These are phyloP conservation scores for Colletotrichum sp. DNA, from an alignment of 2,329 filamentous ascomycete genomes.

Conservation along the genomic window DNA sequence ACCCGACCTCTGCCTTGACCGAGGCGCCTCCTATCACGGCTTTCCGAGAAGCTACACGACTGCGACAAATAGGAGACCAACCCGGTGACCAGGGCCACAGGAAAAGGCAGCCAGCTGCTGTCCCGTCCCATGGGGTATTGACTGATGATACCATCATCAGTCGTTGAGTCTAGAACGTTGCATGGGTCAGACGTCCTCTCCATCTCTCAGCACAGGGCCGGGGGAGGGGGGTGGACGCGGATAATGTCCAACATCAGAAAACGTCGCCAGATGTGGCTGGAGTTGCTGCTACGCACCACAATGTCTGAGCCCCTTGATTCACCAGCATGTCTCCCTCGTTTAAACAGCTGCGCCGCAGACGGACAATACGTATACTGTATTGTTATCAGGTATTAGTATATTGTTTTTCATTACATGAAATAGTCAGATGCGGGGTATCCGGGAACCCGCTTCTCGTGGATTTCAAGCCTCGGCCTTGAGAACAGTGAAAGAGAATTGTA, in stretches of 20 bases:
- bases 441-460: not conserved
- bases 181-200: not conserved
- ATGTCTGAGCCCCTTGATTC: not conserved
- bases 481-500: not conserved
- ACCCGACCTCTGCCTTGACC: not conserved
- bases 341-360: not conserved
- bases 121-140: not conserved
- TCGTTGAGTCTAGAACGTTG: not conserved
- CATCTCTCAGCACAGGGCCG: not conserved
- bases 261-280: not conserved
- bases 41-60: not conserved
- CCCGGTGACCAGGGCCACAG: not conserved
- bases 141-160: not conserved
- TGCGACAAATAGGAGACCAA: not conserved
- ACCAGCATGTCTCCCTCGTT: not conserved
- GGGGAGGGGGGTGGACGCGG: too few relatives aligned
- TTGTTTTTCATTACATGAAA: not conserved
- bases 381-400: conserved; percentile 9
- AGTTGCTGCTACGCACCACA: not conserved
- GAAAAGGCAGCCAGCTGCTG: not conserved
- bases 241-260: not conserved
- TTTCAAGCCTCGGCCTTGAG: not conserved
- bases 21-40: not conserved
- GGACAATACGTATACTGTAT: not conserved
- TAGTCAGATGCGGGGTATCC: not conserved